phyloP scores from a whole-genome alignment of 805 yeast species.

The Candida stauntonica region DNA sequence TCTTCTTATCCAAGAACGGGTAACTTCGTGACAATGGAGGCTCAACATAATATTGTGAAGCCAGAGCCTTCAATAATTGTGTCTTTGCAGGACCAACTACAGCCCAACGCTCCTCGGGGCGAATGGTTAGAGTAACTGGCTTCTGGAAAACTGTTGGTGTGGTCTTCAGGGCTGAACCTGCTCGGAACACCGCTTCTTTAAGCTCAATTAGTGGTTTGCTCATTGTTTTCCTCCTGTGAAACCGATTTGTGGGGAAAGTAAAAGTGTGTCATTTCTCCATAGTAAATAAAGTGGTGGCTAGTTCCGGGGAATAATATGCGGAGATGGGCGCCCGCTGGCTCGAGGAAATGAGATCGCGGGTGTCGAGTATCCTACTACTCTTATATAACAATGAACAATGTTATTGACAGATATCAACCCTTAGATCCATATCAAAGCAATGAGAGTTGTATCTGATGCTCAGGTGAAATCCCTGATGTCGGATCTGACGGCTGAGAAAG shows the following conservation, averaged over 20 bases:
- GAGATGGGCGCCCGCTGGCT: too few species aligned
- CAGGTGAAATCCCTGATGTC: slow-evolving; percentile 29
- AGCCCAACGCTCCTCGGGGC: slow-evolving; percentile 45
- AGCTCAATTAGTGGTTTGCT: slow-evolving; percentile 15
- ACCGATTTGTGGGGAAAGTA: background rate
- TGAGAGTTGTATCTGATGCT: slow-evolving; percentile 34
- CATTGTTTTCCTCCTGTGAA: slow-evolving; percentile 5
- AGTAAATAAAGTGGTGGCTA: too few species aligned
- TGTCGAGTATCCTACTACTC: too few species aligned
- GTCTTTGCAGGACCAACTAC: slow-evolving; percentile 53
- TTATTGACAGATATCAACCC: too few species aligned
- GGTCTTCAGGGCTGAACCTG: slow-evolving; percentile 7
- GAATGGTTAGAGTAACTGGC: slow-evolving; percentile 39
- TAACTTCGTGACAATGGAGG: slow-evolving; percentile 53
- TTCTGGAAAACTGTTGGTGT: slow-evolving; percentile 31
- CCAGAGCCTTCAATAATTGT: slow-evolving; percentile 48
- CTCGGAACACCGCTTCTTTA: slow-evolving; percentile 18
- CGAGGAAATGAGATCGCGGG: too few species aligned
- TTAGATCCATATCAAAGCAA: slow-evolving; percentile 10
- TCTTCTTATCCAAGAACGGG: slow-evolving; percentile 43
- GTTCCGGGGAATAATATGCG: too few species aligned
- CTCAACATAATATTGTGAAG: slow-evolving; percentile 47
- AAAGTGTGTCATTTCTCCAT: too few species aligned
- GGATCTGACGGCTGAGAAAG: slow-evolving; percentile 24
- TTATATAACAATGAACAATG: too few species aligned